These are phyloP conservation scores for Graphiopsis chlorocephala DNA, from an alignment of 2,329 filamentous ascomycete species.

Conservation along the genomic window DNA sequence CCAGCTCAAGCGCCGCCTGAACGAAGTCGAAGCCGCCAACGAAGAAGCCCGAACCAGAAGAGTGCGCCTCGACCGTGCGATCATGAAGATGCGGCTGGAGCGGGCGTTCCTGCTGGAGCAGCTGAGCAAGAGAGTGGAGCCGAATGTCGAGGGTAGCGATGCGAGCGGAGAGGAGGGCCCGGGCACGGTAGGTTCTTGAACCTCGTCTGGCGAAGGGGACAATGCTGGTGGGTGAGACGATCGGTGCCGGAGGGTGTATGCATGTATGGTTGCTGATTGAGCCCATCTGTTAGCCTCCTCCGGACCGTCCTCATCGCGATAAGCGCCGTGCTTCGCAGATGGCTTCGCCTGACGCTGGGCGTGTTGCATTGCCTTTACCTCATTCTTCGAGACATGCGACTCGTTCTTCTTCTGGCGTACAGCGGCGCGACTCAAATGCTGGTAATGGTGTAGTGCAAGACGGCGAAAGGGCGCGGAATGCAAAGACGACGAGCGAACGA, in stretches of 20 bases:
- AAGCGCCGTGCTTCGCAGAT: constrained; percentile 25
- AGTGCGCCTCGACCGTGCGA: constrained; percentile 73
- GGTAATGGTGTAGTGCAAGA: not conserved
- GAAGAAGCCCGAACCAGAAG: constrained; percentile 78
- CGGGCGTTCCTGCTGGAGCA: constrained; percentile 60
- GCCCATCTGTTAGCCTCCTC: constrained; percentile 22
- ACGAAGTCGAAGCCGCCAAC: constrained; percentile 89
- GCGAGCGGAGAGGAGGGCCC: constrained; percentile 33
- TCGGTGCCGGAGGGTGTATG: not conserved
- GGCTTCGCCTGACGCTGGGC: not conserved
- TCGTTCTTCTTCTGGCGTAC: constrained; percentile 4
- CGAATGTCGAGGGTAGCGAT: constrained; percentile 43
- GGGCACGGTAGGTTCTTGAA: constrained; percentile 21
- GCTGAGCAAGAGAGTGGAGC: constrained; percentile 47
- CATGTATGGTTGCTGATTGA: not conserved
- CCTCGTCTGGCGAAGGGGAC: not conserved
- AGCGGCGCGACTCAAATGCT: not conserved
- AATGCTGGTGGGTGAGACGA: not conserved
- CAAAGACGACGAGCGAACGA: not conserved
- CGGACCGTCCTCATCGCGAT: constrained; percentile 32
- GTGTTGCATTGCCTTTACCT: not conserved
- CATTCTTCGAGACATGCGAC: not conserved
- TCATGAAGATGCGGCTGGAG: constrained; percentile 89
- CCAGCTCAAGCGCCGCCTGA: constrained; percentile 84
- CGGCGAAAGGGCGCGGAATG: not conserved